These are phyloP conservation scores for Fraxinus pennsylvanica DNA, from an alignment of 257 asterid genomes.

Conservation along the genomic window DNA sequence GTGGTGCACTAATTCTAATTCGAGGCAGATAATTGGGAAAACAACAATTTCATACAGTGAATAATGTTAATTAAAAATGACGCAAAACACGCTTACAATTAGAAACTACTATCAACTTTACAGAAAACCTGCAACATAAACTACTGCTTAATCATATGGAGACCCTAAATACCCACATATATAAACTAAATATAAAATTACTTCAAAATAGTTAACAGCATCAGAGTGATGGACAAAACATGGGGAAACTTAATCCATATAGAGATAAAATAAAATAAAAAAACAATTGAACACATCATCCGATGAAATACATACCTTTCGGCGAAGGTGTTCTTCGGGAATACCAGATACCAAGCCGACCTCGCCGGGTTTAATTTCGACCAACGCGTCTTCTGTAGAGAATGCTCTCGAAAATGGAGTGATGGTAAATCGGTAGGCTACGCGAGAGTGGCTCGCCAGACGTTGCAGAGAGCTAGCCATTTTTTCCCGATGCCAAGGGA, in stretches of 20 bases:
- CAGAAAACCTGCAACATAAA: neutral
- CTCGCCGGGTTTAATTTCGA: constrained; percentile 81
- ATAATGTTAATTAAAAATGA: neutral
- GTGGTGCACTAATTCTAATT: neutral
- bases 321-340: constrained; percentile 83
- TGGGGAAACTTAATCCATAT: neutral
- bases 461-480: constrained; percentile 79
- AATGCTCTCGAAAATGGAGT: constrained; percentile 52
- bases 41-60: neutral
- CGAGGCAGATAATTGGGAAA: neutral
- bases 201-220: neutral
- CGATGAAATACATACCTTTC: constrained; percentile 46
- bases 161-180: neutral
- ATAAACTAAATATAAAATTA: neutral
- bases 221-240: neutral
- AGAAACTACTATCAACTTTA: neutral
- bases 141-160: constrained; percentile 8
- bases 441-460: constrained; percentile 45
- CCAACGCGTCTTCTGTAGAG: constrained; percentile 67
- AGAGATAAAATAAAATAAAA: neutral
- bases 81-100: neutral
- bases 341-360: constrained; percentile 84
- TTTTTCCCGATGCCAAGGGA: constrained; percentile 31
- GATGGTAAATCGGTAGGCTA: constrained; percentile 38
- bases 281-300: neutral